Percentiles rank a stretch among this genome's conserved stretches.
Conservation (phyloP, 306 rosid genomes). For the Dicorynia guianensis region DNA sequence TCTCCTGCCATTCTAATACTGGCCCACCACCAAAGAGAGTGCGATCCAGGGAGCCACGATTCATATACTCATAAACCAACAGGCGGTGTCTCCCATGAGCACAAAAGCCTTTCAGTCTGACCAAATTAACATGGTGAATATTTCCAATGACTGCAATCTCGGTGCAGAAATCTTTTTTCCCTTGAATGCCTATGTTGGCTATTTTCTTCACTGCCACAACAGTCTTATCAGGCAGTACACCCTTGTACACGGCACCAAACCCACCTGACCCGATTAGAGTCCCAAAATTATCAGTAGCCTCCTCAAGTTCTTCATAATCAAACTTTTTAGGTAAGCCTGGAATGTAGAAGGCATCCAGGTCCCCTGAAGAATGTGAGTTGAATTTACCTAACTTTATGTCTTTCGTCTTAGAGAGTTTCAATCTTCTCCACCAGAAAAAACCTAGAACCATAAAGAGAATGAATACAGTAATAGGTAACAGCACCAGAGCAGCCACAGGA, state of each 20-base stretch:
- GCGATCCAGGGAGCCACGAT: conserved; percentile 83
- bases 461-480: conserved; percentile 64
- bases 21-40: conserved; percentile 80
- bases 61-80: conserved; percentile 89
- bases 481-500: conserved; percentile 68
- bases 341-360: conserved; percentile 71
- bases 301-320: conserved; percentile 70
- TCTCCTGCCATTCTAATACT: conserved; percentile 90
- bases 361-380: conserved; percentile 60
- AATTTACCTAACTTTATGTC: conserved; percentile 57
- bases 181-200: conserved; percentile 74
- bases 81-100: conserved; percentile 79
- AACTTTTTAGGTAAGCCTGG: conserved; percentile 94
- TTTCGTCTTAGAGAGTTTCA: conserved; percentile 37
- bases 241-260: conserved; percentile 85
- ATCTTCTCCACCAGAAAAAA: conserved; percentile 66
- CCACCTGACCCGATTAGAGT: conserved; percentile 88
- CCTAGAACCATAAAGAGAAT: conserved; percentile 54
- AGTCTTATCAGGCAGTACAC: conserved; percentile 69
- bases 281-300: conserved; percentile 78
- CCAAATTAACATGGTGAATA: conserved; percentile 84
- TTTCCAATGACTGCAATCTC: conserved; percentile 93
- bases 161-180: conserved; percentile 87
- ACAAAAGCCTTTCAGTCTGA: conserved; percentile 83
- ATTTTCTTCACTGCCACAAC: conserved; percentile 91